phyloP scores from a whole-genome alignment of 208 protist species.

The Crithidia acanthocephali region DNA sequence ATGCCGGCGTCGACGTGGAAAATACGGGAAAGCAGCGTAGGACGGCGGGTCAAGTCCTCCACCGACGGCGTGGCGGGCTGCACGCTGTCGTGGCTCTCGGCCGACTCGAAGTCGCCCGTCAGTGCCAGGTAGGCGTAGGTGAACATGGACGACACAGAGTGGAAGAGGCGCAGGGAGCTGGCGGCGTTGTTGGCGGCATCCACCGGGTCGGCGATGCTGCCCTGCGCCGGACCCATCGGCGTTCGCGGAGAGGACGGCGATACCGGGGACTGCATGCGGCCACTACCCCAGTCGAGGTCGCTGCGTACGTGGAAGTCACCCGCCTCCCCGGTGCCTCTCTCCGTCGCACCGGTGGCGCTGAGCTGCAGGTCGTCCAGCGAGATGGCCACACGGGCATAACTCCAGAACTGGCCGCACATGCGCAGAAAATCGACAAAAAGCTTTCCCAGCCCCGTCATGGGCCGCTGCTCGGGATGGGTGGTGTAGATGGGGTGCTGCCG shows the following conservation, averaged over 20 bases:
- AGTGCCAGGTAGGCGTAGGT: conserved; percentile 71
- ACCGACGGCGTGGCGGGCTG: conserved; percentile 44
- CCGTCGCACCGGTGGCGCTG: background rate
- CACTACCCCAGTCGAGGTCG: conserved; percentile 8
- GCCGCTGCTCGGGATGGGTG: conserved; percentile 42
- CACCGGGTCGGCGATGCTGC: conserved; percentile 71
- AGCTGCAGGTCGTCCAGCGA: conserved; percentile 45
- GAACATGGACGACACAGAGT: conserved; percentile 76
- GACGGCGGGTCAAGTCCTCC: conserved; percentile 55
- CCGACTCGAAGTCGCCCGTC: conserved; percentile 41
- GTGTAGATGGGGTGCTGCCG: conserved; percentile 90
- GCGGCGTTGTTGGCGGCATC: conserved; percentile 83
- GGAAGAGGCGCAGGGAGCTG: conserved; percentile 77
- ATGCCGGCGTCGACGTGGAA: conserved; percentile 74
- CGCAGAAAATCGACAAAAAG: conserved; percentile 94
- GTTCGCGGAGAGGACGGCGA: conserved; percentile 31
- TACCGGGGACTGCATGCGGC: conserved; percentile 22
- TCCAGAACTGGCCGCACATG: conserved; percentile 91
- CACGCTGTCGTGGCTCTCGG: background rate
- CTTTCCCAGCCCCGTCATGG: conserved; percentile 83
- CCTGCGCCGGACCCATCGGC: conserved; percentile 45
- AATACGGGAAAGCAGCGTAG: conserved; percentile 85
- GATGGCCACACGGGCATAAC: conserved; percentile 81
- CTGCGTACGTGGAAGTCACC: conserved; percentile 19
- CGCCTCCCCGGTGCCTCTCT: background rate